These are phyloP conservation scores for Ogataea siamensis DNA, from an alignment of 805 yeast species.

Conservation along the genomic window DNA sequence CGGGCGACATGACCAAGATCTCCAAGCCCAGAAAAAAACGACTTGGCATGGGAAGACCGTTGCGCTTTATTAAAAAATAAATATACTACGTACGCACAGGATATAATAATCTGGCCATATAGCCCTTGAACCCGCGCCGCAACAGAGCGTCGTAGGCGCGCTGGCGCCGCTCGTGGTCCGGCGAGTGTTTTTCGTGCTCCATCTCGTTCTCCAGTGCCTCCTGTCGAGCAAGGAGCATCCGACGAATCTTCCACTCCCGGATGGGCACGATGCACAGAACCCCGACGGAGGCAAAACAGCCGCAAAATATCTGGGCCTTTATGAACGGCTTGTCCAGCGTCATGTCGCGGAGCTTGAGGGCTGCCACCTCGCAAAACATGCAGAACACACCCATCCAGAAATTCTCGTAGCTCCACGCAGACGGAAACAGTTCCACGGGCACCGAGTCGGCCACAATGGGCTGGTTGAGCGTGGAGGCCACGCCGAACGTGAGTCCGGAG, in stretches of 20 bases:
- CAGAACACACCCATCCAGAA: conserved; percentile 30
- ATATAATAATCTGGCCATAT: conserved; percentile 23
- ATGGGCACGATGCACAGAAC: conserved; percentile 41
- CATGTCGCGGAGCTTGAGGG: conserved; percentile 26
- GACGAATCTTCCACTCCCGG: conserved; percentile 50
- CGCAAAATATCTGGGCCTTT: conserved; percentile 61
- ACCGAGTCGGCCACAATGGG: conserved; percentile 33
- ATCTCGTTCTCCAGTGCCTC: conserved; percentile 2
- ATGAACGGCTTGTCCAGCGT: conserved; percentile 42
- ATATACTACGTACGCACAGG: conserved; percentile 22
- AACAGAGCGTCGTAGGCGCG: conserved; percentile 4
- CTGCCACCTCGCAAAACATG: conserved; percentile 32
- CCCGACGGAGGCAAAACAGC: conserved; percentile 47
- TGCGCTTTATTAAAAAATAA: conserved; percentile 17
- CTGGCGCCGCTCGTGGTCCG: conserved; percentile 1
- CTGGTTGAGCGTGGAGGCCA: conserved; percentile 35
- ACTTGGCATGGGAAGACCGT: conserved; percentile 31
- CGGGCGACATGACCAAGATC: conserved; percentile 1
- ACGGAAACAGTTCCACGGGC: conserved; percentile 28
- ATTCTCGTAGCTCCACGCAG: conserved; percentile 32
- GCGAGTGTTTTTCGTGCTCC: not conserved
- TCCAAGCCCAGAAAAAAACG: conserved; percentile 17
- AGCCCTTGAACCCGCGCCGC: conserved; percentile 16
- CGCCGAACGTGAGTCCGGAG: conserved; percentile 46
- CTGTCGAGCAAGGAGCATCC: conserved; percentile 29